phyloP scores from a whole-genome alignment of 352 stramenopile genomes.

The Pythium dissotocum region DNA sequence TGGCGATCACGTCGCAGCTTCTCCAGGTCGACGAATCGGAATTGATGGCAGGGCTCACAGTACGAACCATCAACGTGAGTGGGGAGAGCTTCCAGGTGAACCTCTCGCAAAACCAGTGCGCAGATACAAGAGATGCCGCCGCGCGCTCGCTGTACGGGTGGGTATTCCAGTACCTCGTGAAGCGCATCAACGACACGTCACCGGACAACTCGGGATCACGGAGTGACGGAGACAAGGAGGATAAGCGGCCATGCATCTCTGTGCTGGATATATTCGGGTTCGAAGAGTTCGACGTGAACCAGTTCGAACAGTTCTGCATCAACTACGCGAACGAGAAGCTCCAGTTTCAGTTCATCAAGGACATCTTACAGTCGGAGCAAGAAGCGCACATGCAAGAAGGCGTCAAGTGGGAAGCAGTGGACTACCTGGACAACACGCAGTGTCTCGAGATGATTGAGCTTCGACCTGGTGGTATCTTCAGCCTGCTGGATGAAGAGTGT shows the following conservation, averaged over 20 bases:
- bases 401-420: constrained; percentile 63
- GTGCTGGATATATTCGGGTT: constrained; percentile 92
- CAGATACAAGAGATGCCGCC: constrained; percentile 68
- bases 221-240: constrained; percentile 17
- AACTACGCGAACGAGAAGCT: constrained; percentile 93
- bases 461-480: constrained; percentile 73
- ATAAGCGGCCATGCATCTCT: constrained; percentile 58
- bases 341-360: constrained; percentile 85
- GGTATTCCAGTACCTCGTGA: constrained; percentile 85
- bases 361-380: constrained; percentile 77
- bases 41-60: constrained; percentile 57
- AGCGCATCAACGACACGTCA: constrained; percentile 62
- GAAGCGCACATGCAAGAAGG: constrained; percentile 77
- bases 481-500: constrained; percentile 85
- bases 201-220: constrained; percentile 14
- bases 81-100: constrained; percentile 68
- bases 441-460: constrained; percentile 87
- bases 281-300: constrained; percentile 85
- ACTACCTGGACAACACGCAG: constrained; percentile 73
- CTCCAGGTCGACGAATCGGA: constrained; percentile 47
- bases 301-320: constrained; percentile 93
- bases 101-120: constrained; percentile 66
- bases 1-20: constrained; percentile 43
- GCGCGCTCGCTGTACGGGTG: constrained; percentile 78
- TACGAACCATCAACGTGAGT: constrained; percentile 70